These are phyloP conservation scores for Russula vinacea DNA, from an alignment of 768 basidiomycete species.

Conservation along the genomic window DNA sequence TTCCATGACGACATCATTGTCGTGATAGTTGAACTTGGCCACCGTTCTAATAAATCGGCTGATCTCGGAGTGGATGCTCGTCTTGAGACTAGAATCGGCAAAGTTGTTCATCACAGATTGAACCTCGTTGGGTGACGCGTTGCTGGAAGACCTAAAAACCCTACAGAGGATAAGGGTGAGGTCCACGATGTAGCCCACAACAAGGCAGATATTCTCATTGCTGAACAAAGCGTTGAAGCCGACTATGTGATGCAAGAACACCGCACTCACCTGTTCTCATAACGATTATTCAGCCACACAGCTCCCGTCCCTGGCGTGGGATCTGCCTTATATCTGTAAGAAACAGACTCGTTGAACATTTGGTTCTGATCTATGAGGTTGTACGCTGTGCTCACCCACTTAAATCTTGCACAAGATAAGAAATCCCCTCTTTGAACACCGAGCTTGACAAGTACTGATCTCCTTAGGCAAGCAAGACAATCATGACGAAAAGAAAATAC, in stretches of 20 bases:
- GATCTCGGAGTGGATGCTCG: background rate
- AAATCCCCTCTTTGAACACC: background rate
- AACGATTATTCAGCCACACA: background rate
- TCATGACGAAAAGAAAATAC: background rate
- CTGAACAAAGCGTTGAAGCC: background rate
- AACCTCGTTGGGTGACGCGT: background rate
- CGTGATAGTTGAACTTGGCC: background rate
- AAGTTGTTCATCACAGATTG: background rate
- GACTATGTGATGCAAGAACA: background rate
- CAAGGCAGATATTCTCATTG: background rate
- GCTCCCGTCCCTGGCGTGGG: background rate
- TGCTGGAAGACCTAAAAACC: background rate
- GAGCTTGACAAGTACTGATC: background rate
- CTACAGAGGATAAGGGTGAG: slow-evolving; percentile 1
- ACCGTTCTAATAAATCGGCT: background rate
- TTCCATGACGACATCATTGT: slow-evolving; percentile 1
- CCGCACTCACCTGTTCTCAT: background rate
- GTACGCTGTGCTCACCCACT: background rate
- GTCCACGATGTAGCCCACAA: slow-evolving; percentile 5
- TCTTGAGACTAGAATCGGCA: background rate
- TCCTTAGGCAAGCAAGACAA: background rate
- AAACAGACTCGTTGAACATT: background rate
- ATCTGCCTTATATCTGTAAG: background rate
- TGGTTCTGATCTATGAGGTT: background rate
- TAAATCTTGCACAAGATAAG: background rate